These are phyloP conservation scores for Anthracocystis setariae DNA, from an alignment of 1,284 basidiomycete genomes.

Conservation along the genomic window DNA sequence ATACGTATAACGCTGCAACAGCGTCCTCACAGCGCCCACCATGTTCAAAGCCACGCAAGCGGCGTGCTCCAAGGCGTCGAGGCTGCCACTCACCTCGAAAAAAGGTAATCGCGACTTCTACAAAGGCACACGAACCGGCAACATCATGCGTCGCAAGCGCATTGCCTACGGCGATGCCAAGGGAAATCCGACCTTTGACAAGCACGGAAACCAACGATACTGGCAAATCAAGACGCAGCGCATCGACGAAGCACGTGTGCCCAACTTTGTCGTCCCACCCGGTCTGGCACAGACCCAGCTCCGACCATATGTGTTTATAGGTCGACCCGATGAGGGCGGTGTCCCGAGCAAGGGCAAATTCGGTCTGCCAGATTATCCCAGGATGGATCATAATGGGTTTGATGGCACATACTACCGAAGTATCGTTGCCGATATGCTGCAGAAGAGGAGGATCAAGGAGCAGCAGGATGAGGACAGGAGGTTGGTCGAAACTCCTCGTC, in stretches of 20 bases:
- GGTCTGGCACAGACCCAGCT: constrained; percentile 61
- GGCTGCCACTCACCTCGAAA: constrained; percentile 65
- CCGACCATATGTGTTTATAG: constrained; percentile 61
- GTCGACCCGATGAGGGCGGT: constrained; percentile 49
- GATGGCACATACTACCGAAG: constrained; percentile 59
- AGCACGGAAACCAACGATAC: constrained; percentile 45
- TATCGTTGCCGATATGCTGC: constrained; percentile 55
- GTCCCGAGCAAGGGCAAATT: constrained; percentile 44
- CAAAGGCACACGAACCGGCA: constrained; percentile 66
- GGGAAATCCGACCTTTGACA: constrained; percentile 59
- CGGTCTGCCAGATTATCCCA: constrained; percentile 57
- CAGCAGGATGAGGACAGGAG: constrained; percentile 41
- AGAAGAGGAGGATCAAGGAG: constrained; percentile 43
- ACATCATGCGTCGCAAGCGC: constrained; percentile 64
- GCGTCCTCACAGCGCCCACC: neutral
- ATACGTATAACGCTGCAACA: neutral
- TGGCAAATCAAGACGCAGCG: constrained; percentile 60
- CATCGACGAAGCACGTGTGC: constrained; percentile 60
- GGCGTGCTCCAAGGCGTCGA: constrained; percentile 61
- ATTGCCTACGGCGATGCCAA: constrained; percentile 58
- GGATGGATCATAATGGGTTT: constrained; percentile 57
- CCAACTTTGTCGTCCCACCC: constrained; percentile 64
- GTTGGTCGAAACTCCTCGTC: constrained; percentile 10
- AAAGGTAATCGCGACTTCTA: constrained; percentile 67
- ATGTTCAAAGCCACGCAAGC: constrained; percentile 60